A percentile compares a stretch with the other conserved stretches of the same genome.
Conservation (phyloP, 2,329 filamentous ascomycete genomes). For the Bipolaris bicolor region DNA sequence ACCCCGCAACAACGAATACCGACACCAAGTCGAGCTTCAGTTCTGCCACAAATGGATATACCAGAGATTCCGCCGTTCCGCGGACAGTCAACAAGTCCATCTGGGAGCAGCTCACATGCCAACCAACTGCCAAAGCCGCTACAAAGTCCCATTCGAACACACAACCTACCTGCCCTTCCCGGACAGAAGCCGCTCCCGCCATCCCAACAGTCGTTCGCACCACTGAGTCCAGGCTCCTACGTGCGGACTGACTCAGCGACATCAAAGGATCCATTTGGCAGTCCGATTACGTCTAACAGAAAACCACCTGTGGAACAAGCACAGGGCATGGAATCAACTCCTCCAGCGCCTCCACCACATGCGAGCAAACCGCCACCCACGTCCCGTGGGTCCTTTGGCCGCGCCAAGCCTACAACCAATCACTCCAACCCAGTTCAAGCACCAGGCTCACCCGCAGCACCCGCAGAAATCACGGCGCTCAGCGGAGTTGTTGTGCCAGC, state of each 20-base stretch:
- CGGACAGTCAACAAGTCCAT: slow-evolving; percentile 26
- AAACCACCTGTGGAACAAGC: slow-evolving; percentile 11
- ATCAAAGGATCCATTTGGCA: slow-evolving; percentile 40
- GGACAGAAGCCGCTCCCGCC: slow-evolving; percentile 35
- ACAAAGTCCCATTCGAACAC: slow-evolving; percentile 28
- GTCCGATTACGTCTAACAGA: slow-evolving; percentile 27
- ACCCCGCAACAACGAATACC: slow-evolving; percentile 38
- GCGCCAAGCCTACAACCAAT: slow-evolving; percentile 33
- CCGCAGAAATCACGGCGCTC: slow-evolving; percentile 79
- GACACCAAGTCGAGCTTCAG: slow-evolving; percentile 43
- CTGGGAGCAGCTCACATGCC: slow-evolving; percentile 15
- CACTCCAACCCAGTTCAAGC: slow-evolving; percentile 43
- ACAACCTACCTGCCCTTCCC: slow-evolving; percentile 31
- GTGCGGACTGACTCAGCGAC: slow-evolving; percentile 31
- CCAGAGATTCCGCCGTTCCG: slow-evolving; percentile 46
- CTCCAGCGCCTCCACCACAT: slow-evolving; percentile 20
- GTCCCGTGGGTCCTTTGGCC: slow-evolving; percentile 39
- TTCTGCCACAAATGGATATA: slow-evolving; percentile 42
- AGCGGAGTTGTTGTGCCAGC: slow-evolving; percentile 93
- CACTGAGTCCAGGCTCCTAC: slow-evolving; percentile 22
- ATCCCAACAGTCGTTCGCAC: slow-evolving; percentile 31
- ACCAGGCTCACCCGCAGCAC: slow-evolving; percentile 61
- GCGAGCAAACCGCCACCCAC: slow-evolving; percentile 28
- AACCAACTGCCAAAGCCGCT: slow-evolving; percentile 27
- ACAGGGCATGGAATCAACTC: slow-evolving; percentile 9